A percentile compares a stretch with the other conserved stretches of the same genome.
phyloP scores from a whole-genome alignment of 768 basidiomycete genomes.

The Leucosporidium yakuticum region DNA sequence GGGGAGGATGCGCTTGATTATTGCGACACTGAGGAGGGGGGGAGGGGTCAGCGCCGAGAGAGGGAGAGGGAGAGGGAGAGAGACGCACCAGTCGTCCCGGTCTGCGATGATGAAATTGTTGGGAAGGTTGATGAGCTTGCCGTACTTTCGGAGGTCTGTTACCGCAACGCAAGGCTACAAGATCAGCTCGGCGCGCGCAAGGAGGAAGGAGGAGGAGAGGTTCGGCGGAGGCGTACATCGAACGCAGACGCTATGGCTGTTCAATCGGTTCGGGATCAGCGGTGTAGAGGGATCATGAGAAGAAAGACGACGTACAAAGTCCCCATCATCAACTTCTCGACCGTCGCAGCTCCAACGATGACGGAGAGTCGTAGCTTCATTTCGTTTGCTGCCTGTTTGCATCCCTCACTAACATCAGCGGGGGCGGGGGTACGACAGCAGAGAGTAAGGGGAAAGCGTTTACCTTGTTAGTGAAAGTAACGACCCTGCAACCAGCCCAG shows the following conservation, averaged over 20 bases:
- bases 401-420: too few relatives aligned
- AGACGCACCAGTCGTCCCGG: constrained; percentile 48
- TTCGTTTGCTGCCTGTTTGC: constrained; percentile 61
- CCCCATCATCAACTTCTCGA: constrained; percentile 52
- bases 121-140: constrained; percentile 54
- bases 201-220: constrained; percentile 75
- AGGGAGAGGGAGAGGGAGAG: not conserved
- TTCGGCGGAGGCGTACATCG: constrained; percentile 36
- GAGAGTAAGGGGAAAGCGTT: too few relatives aligned
- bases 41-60: not conserved
- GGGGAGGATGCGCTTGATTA: constrained; percentile 26
- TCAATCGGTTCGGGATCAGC: not conserved
- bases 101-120: constrained; percentile 78
- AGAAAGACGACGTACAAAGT: constrained; percentile 27
- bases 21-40: constrained; percentile 14
- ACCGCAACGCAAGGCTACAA: too few relatives aligned
- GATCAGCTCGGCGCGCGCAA: constrained; percentile 54
- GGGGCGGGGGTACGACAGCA: too few relatives aligned
- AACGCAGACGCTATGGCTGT: constrained; percentile 19
- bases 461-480: constrained; percentile 62
- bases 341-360: constrained; percentile 59
- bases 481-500: constrained; percentile 34
- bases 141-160: constrained; percentile 59
- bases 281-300: not conserved
- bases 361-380: constrained; percentile 66